Evolutionary conservation across 2,329 filamentous ascomycete species (phyloP).

Genomic region (Alternaria postmessia): DNA sequence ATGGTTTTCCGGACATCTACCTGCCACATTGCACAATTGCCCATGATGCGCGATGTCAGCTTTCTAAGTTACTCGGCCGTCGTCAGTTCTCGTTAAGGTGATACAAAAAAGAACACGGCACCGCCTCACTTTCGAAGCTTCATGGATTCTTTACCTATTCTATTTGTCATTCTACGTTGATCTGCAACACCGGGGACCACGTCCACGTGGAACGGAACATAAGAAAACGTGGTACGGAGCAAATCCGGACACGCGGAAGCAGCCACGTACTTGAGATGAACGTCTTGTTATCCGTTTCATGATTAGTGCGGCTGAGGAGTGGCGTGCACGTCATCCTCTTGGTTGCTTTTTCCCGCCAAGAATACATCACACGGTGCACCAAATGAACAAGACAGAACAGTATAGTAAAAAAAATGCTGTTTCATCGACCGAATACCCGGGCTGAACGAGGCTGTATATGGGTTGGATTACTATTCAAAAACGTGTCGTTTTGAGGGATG

Average conservation of each 20-base stretch:
- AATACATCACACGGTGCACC: neutral
- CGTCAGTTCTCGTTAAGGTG: neutral
- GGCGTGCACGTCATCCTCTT: neutral
- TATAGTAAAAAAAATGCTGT: neutral
- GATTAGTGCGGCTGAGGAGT: neutral
- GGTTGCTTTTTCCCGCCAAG: neutral
- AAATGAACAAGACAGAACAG: neutral
- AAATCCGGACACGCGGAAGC: neutral
- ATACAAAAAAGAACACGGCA: neutral
- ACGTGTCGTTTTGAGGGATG: neutral
- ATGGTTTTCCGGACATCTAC: neutral
- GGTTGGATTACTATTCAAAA: neutral
- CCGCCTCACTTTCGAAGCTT: conserved; percentile 3
- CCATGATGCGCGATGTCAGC: neutral
- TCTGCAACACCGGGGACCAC: neutral
- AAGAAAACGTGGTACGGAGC: conserved; percentile 1
- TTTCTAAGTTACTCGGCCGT: neutral
- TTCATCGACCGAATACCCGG: conserved; percentile 2
- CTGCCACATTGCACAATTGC: neutral
- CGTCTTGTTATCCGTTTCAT: neutral
- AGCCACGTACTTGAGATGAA: neutral
- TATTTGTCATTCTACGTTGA: conserved; percentile 8
- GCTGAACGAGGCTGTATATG: neutral
- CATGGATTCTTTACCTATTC: neutral
- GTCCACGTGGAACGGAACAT: conserved; percentile 6